A percentile compares a stretch with the other conserved stretches of the same genome.
These are phyloP conservation scores for Termitomyces sp. DNA, from an alignment of 768 basidiomycete species.

Conservation along the genomic window DNA sequence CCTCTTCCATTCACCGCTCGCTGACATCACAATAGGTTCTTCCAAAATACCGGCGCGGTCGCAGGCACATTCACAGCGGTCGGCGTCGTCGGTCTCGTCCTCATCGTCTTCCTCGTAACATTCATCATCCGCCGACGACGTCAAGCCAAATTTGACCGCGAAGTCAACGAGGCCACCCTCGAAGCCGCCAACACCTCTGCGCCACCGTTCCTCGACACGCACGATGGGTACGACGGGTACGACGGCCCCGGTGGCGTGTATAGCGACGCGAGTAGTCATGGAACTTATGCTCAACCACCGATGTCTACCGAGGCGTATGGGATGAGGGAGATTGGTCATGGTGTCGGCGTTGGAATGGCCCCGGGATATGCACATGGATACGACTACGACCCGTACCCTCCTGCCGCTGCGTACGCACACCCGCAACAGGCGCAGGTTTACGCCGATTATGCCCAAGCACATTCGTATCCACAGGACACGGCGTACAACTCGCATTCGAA, in stretches of 20 bases:
- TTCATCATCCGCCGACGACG: constrained; percentile 60
- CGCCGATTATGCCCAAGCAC: no score
- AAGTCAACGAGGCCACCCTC: constrained; percentile 52
- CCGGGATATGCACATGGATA: no score
- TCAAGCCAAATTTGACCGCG: constrained; percentile 60
- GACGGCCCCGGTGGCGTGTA: neutral
- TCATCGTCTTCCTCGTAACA: constrained; percentile 47
- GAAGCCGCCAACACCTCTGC: constrained; percentile 44
- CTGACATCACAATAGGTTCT: constrained; percentile 41
- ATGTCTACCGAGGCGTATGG: neutral
- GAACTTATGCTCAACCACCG: neutral
- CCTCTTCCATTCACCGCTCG: neutral
- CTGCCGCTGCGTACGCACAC: no score
- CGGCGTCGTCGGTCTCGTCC: constrained; percentile 49
- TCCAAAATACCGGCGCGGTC: constrained; percentile 69
- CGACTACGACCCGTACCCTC: neutral
- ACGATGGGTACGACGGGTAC: constrained; percentile 27
- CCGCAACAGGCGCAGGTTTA: no score
- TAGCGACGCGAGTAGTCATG: neutral
- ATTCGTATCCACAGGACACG: no score
- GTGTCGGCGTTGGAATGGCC: neutral
- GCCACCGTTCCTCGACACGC: constrained; percentile 48
- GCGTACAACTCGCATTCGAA: no score
- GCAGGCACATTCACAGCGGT: constrained; percentile 68
- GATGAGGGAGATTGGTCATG: neutral